Percentiles rank a stretch among this genome's conserved stretches.
Evolutionary conservation across 129 eudicot species (phyloP).

Genomic region (Centaurea solstitialis): DNA sequence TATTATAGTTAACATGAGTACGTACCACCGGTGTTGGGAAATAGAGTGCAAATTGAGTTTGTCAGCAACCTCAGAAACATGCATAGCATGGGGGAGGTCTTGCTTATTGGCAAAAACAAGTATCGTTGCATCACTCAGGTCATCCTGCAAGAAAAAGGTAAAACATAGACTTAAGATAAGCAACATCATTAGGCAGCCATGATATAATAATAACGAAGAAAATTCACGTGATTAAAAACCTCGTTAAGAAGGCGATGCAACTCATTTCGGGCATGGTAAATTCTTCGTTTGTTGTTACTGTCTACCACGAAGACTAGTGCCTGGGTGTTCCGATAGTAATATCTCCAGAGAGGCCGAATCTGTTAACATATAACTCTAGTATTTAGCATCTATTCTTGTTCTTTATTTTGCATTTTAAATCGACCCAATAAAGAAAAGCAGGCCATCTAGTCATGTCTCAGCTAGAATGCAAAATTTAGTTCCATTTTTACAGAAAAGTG

Average conservation of each 20-base stretch:
- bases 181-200: not conserved
- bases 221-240: constrained; percentile 19
- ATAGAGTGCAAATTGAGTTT: constrained; percentile 44
- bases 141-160: constrained; percentile 28
- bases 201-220: constrained; percentile 9
- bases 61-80: constrained; percentile 43
- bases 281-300: constrained; percentile 38
- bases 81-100: constrained; percentile 53
- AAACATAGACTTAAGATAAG: not conserved
- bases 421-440: not conserved
- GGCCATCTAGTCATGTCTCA: not conserved
- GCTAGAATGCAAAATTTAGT: not conserved
- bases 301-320: constrained; percentile 50
- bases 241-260: constrained; percentile 42
- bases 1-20: not conserved
- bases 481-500: not conserved
- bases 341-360: constrained; percentile 53
- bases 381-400: not conserved
- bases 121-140: constrained; percentile 34
- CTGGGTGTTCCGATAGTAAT: constrained; percentile 45
- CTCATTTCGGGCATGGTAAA: constrained; percentile 42
- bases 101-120: constrained; percentile 56
- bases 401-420: not conserved
- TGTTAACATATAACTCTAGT: not conserved
- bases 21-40: constrained; percentile 34